Evolutionary conservation across 2,329 filamentous ascomycete genomes (phyloP), one percentile per base, ranked within the genome.

Genomic region (Teratosphaeria viscida): DNA sequence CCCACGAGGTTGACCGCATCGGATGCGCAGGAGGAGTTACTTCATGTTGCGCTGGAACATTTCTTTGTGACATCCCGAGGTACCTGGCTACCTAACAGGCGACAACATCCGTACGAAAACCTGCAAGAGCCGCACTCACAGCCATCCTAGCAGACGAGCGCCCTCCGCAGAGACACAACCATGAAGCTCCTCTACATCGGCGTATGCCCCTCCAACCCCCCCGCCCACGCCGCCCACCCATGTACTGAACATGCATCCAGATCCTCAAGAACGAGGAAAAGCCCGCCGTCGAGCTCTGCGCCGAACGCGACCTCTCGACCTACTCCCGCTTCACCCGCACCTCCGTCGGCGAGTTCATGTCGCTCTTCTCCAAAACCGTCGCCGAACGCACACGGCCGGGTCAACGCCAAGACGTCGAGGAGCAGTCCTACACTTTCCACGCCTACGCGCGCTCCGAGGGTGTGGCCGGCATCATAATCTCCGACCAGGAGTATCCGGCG

Each of bases 141-240:
- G 43, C n/a, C 16, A 49, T n/a, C 43, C 7, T 7, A 7, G 29
- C 29, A 4, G 29, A 32, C 29, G 7, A 32, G 29, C 29, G 29
- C 29, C 29, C 29, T 7, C 3, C 23, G 23, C 29, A 32, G 29
- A 49, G 8, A 49, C 43, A 49, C n/a, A 19, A 23, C 43, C 72
- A 92, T 92, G 89, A 92, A 92, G 84, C 79, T 94, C 75, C 82
- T 88, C 75, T 94, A 94, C 77, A 90, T 95, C 72, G 90, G 89
- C 69, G 90, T 94, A 85, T 65, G 85, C 72, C 56, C 60, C 32
- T 59, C 34, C 52, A 54, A 49, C 52, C 55, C 49, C 23, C 54
- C 55, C 55, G 57, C 53, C 55, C 57, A 60, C 23, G 1, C 23
- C 23, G 59, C 69, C 66, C 66, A 64, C 60, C 63, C 63, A 66